A percentile compares a stretch with the other conserved stretches of the same genome.
These are phyloP conservation scores for Magnaporthiopsis rhizophila DNA, from an alignment of 2,329 filamentous ascomycete genomes.

Conservation along the genomic window DNA sequence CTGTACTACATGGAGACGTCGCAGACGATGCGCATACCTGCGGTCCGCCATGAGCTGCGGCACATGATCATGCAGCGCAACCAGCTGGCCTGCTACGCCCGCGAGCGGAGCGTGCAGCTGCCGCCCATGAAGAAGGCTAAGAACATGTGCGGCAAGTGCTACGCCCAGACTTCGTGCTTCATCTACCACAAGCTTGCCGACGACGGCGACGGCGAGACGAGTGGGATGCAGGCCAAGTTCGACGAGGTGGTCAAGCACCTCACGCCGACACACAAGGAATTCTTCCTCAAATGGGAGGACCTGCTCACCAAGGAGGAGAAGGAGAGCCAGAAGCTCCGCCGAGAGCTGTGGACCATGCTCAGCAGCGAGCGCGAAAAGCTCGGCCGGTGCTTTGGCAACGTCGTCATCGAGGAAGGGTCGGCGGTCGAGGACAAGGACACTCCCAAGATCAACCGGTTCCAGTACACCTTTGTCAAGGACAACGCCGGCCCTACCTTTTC, in stretches of 20 bases:
- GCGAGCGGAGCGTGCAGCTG: conserved; percentile 68
- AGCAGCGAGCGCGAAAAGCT: conserved; percentile 81
- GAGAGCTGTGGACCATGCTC: conserved; percentile 94
- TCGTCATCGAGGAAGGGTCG: conserved; percentile 74
- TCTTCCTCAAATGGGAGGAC: conserved; percentile 92
- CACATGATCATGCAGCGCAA: conserved; percentile 98
- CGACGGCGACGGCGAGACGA: conserved; percentile 70
- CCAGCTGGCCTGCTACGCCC: conserved; percentile 74
- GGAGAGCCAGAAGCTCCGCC: conserved; percentile 75
- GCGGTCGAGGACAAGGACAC: conserved; percentile 59
- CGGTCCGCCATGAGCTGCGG: conserved; percentile 77
- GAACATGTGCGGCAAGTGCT: conserved; percentile 77
- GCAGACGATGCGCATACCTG: conserved; percentile 75
- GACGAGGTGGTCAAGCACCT: conserved; percentile 72
- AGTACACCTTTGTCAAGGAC: conserved; percentile 76
- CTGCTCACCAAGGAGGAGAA: conserved; percentile 91
- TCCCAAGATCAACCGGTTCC: conserved; percentile 84
- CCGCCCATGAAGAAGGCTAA: conserved; percentile 81
- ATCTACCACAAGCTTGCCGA: conserved; percentile 89
- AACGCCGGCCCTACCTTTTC: conserved; percentile 55
- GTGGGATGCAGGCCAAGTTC: conserved; percentile 70
- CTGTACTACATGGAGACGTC: conserved; percentile 94
- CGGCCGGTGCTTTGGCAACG: conserved; percentile 81
- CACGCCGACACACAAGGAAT: conserved; percentile 65
- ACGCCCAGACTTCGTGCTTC: conserved; percentile 85